These are phyloP conservation scores for Monilinia polystroma DNA, from an alignment of 2,329 filamentous ascomycete species.

Conservation along the genomic window DNA sequence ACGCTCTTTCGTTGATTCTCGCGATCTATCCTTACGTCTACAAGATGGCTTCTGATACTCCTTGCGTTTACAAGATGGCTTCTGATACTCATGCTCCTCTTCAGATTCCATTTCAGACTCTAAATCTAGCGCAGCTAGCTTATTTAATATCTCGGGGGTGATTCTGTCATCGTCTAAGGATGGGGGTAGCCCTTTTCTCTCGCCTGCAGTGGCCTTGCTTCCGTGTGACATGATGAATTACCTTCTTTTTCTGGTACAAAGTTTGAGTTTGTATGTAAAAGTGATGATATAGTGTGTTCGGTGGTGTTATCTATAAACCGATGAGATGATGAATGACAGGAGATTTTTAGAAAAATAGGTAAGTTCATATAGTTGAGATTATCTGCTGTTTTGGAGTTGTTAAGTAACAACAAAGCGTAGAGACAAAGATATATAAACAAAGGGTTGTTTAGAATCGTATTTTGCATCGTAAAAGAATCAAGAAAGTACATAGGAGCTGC, in stretches of 20 bases:
- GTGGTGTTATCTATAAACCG: neutral
- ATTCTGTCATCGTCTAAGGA: constrained; percentile 1
- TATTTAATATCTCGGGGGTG: neutral
- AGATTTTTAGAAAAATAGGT: no score
- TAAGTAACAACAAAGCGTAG: neutral
- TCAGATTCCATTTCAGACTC: neutral
- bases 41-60: neutral
- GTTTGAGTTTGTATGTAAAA: neutral
- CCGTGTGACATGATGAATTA: neutral
- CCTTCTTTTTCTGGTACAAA: neutral
- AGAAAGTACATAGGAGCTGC: neutral
- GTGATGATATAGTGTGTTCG: neutral
- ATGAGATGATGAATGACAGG: neutral
- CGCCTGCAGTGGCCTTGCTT: neutral
- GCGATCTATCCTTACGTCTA: neutral
- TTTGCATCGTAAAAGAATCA: neutral
- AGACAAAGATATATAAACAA: neutral
- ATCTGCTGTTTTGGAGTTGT: neutral
- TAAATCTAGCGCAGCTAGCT: neutral
- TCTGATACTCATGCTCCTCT: neutral
- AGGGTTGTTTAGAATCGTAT: neutral
- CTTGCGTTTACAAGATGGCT: neutral
- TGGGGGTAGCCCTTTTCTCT: neutral
- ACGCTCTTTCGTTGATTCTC: neutral
- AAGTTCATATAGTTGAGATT: neutral